Evolutionary conservation across 352 stramenopile genomes (phyloP), one percentile per base, ranked within the genome.

Genomic region (Globisporangium iwayamae): DNA sequence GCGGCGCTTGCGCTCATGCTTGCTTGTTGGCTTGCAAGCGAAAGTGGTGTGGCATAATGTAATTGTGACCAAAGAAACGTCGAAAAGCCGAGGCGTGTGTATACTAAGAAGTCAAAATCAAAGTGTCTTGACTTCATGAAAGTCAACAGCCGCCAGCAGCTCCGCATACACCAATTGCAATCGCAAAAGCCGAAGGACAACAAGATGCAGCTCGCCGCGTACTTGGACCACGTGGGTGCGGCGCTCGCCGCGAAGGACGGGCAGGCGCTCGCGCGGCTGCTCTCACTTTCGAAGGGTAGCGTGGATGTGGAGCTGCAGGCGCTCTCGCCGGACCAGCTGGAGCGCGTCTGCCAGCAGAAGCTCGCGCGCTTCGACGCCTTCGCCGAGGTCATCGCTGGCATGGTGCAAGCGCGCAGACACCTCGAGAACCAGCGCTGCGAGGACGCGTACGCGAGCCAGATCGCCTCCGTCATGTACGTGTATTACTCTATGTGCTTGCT

Each of bases 341-440:
- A 66, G 22, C 73, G 85, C 53, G 72, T 75, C 6, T 88, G 79
- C 62, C 71, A 71, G 41, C 66, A 70, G 59, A 89, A 87, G 65
- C 68, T 93, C 66, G 67, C 70, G 56, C 75, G 78, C 46, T 89
- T 90, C 28, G 68, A 68, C 32, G 53, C 57, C 18, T 89, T 91
- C 46, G 64, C 66, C 16, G 85, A 93, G 11, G 83, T 93, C 60
- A 69, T 85, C 58, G 63, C 70, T n/a, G 79, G 79, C 38, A 68
- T 91, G 50, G 63, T 91, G 50, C 68, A 88, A 56, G 81, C 85
- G 60, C 83, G 85, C 61, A 89, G 90, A 63, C 69, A 81, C 53
- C 32, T 91, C 25, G 66, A 76, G 34, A 57, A 62, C 36, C 66
- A 75, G 57, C 59, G 50, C 28, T 90, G 84, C 57, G 63, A 70